Conservation (phyloP, 805 yeast species). For the Candida argentea region DNA sequence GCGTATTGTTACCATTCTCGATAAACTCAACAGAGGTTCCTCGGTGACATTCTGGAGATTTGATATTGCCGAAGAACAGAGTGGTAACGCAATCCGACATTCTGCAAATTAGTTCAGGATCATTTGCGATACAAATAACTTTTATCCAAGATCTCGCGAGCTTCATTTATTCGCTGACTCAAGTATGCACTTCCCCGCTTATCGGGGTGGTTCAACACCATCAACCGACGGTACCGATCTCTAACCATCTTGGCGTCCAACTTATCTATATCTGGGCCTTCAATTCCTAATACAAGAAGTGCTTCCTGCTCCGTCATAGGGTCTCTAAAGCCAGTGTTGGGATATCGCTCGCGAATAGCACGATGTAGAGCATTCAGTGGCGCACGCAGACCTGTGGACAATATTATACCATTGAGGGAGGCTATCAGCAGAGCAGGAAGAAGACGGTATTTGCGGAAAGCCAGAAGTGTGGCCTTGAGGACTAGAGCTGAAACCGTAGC, state of each 20-base stretch:
- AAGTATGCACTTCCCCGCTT: conserved; percentile 29
- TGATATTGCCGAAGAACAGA: too few relatives aligned
- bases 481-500: conserved; percentile 43
- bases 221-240: conserved; percentile 27
- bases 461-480: conserved; percentile 19
- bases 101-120: conserved; percentile 10
- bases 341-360: conserved; percentile 11
- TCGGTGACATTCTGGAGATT: too few relatives aligned
- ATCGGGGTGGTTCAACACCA: conserved; percentile 35
- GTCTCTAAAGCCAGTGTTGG: conserved; percentile 19
- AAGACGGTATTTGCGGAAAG: conserved; percentile 18
- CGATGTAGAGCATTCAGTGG: conserved; percentile 6
- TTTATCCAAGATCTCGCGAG: conserved; percentile 29
- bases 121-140: too few relatives aligned
- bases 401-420: conserved; percentile 18
- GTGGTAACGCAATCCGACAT: conserved; percentile 1
- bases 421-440: conserved; percentile 28
- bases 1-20: too few relatives aligned
- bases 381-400: conserved; percentile 6
- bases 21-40: too few relatives aligned
- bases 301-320: conserved; percentile 38
- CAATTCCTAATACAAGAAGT: conserved; percentile 28
- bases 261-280: conserved; percentile 24
- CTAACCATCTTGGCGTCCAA: conserved; percentile 17
- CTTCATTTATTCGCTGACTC: conserved; percentile 33